These are phyloP conservation scores for Henckelia pumila DNA, from an alignment of 257 asterid genomes.

Conservation along the genomic window DNA sequence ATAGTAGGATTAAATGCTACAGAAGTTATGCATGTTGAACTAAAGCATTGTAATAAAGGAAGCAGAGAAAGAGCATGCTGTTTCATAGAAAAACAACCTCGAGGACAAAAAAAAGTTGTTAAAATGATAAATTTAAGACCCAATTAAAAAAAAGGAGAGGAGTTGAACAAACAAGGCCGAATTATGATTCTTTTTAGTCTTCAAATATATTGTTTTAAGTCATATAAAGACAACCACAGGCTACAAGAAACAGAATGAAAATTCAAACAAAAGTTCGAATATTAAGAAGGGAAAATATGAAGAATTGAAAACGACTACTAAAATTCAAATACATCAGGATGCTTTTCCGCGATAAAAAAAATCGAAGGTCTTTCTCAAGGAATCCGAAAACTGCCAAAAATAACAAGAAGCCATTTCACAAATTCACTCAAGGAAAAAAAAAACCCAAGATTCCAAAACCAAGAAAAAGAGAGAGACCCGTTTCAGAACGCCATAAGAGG, in stretches of 20 bases:
- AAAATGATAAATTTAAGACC: neutral
- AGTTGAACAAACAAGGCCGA: constrained; percentile 15
- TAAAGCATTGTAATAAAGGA: neutral
- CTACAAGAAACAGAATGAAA: constrained; percentile 8
- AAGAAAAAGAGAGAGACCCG: constrained; percentile 5
- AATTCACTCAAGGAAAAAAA: constrained; percentile 1
- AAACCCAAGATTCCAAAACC: constrained; percentile 9
- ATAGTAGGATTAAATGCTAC: neutral
- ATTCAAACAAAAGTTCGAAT: constrained; percentile 24
- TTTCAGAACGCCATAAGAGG: constrained; percentile 21
- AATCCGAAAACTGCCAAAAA: constrained; percentile 9
- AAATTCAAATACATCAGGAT: constrained; percentile 16
- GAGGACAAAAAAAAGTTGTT: constrained; percentile 3
- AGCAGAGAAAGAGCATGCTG: neutral
- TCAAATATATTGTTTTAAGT: constrained; percentile 22
- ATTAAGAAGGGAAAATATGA: constrained; percentile 19
- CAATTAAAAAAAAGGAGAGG: neutral
- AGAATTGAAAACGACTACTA: constrained; percentile 13
- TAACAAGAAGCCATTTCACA: constrained; percentile 30
- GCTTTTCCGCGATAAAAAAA: constrained; percentile 25
- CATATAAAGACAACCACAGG: constrained; percentile 22
- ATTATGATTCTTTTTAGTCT: neutral
- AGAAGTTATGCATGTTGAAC: neutral
- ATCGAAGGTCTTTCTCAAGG: constrained; percentile 12
- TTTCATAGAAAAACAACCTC: neutral